Evolutionary conservation across 2,329 filamentous ascomycete species (phyloP).

Genomic region (Pseudogymnoascus sp.): DNA sequence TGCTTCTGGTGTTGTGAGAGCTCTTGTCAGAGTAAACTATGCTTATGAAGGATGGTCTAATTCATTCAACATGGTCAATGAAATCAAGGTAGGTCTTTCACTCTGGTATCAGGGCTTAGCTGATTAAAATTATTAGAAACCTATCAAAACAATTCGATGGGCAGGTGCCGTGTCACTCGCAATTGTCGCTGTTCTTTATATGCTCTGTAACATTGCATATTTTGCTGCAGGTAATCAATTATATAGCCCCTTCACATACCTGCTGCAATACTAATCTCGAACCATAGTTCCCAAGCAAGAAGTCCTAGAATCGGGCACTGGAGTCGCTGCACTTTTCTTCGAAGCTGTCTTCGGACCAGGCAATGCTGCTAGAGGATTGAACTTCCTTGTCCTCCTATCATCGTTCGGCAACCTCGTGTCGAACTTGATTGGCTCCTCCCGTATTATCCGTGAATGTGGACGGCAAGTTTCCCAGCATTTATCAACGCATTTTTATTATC

Average conservation of each 20-base stretch:
- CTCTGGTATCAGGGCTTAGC: neutral
- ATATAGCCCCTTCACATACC: neutral
- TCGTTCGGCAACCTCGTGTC: constrained; percentile 52
- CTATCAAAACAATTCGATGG: constrained; percentile 44
- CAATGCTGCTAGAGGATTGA: constrained; percentile 43
- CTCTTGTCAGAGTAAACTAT: constrained; percentile 50
- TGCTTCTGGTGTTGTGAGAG: constrained; percentile 44
- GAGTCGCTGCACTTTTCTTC: constrained; percentile 52
- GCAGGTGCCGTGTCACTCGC: constrained; percentile 42
- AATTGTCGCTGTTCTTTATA: constrained; percentile 45
- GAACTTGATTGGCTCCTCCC: constrained; percentile 45
- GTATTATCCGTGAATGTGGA: constrained; percentile 52
- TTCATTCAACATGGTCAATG: constrained; percentile 53
- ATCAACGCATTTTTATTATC: neutral
- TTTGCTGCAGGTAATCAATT: constrained; percentile 40
- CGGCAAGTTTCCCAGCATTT: constrained; percentile 27
- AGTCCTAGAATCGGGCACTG: constrained; percentile 43
- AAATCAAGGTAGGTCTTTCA: constrained; percentile 38
- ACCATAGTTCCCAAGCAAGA: constrained; percentile 40
- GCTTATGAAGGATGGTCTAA: constrained; percentile 50
- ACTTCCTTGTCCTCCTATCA: constrained; percentile 47
- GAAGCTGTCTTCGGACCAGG: constrained; percentile 45
- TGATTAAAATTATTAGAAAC: constrained; percentile 34
- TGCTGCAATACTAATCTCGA: neutral
- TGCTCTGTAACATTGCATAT: constrained; percentile 53